A percentile compares a stretch with the other conserved stretches of the same genome.
Evolutionary conservation across 495 filamentous ascomycete species (phyloP).

Genomic region (Ramalina intermedia): DNA sequence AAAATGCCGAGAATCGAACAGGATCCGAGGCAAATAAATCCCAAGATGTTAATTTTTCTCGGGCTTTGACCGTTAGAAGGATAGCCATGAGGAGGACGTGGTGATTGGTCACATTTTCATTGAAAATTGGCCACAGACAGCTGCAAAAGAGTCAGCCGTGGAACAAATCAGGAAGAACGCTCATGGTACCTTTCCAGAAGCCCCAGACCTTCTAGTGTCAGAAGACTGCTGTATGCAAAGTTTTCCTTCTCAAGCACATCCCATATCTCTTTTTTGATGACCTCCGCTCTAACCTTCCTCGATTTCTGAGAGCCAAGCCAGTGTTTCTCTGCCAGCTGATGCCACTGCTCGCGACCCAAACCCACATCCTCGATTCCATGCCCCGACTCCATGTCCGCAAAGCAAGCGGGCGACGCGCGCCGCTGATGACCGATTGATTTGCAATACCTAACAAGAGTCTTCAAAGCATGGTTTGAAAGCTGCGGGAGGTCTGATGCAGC

Average conservation of each 20-base stretch:
- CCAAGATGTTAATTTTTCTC: slow-evolving; percentile 82
- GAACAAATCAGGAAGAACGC: background rate
- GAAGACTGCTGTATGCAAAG: slow-evolving; percentile 62
- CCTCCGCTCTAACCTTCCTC: slow-evolving; percentile 68
- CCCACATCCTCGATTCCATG: no score
- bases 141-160: slow-evolving; percentile 23
- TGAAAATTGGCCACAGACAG: slow-evolving; percentile 89
- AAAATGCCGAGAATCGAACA: slow-evolving; percentile 76
- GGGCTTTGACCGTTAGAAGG: slow-evolving; percentile 74
- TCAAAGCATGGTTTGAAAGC: no score
- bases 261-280: slow-evolving; percentile 84
- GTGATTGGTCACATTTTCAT: slow-evolving; percentile 75
- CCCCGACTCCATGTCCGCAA: background rate
- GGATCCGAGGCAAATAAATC: slow-evolving; percentile 64
- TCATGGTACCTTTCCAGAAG: slow-evolving; percentile 61
- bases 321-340: slow-evolving; percentile 65
- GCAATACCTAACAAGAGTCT: no score
- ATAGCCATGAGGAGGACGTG: slow-evolving; percentile 76
- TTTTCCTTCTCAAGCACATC: slow-evolving; percentile 67
- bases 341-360: slow-evolving; percentile 31
- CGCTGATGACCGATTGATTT: no score
- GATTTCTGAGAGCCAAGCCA: slow-evolving; percentile 59
- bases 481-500: no score
- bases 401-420: background rate
- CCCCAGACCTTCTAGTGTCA: slow-evolving; percentile 80